phyloP scores from a whole-genome alignment of 805 yeast species.

The Lachancea waltii region DNA sequence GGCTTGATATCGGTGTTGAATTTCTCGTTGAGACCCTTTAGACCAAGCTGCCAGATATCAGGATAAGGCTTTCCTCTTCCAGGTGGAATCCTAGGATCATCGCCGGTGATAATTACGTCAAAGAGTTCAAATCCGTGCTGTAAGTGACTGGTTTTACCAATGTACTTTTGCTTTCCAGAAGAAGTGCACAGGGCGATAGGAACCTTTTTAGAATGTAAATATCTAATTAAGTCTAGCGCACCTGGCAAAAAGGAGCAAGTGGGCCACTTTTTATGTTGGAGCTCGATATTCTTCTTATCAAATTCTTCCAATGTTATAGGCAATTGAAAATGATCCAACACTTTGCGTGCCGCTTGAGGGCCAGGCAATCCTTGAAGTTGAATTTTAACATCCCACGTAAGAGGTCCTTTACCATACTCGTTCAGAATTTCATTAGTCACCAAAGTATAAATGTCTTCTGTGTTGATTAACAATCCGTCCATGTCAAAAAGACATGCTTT shows the following conservation, averaged over 20 bases:
- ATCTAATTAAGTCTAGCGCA: constrained; percentile 58
- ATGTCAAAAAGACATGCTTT: constrained; percentile 51
- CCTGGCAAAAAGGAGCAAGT: constrained; percentile 72
- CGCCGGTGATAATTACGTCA: constrained; percentile 78
- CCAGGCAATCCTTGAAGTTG: constrained; percentile 91
- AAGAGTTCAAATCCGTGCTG: constrained; percentile 58
- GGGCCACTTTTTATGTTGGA: constrained; percentile 55
- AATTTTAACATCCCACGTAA: constrained; percentile 87
- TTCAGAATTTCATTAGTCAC: constrained; percentile 63
- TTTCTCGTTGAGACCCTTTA: constrained; percentile 61
- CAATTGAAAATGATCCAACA: constrained; percentile 63
- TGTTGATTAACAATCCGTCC: constrained; percentile 92
- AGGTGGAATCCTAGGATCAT: constrained; percentile 70
- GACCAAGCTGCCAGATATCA: constrained; percentile 83
- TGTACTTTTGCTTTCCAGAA: constrained; percentile 54
- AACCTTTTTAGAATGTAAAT: constrained; percentile 44
- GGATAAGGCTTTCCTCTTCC: constrained; percentile 95
- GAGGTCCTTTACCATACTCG: constrained; percentile 65
- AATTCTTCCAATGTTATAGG: constrained; percentile 65
- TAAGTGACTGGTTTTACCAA: constrained; percentile 69
- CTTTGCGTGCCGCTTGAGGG: constrained; percentile 54
- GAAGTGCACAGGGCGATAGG: constrained; percentile 93
- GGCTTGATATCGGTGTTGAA: constrained; percentile 44
- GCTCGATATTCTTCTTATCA: constrained; percentile 42
- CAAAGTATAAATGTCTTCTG: constrained; percentile 87